These are phyloP conservation scores for Boletus pseudopeckii DNA, from an alignment of 768 basidiomycete species.

Conservation along the genomic window DNA sequence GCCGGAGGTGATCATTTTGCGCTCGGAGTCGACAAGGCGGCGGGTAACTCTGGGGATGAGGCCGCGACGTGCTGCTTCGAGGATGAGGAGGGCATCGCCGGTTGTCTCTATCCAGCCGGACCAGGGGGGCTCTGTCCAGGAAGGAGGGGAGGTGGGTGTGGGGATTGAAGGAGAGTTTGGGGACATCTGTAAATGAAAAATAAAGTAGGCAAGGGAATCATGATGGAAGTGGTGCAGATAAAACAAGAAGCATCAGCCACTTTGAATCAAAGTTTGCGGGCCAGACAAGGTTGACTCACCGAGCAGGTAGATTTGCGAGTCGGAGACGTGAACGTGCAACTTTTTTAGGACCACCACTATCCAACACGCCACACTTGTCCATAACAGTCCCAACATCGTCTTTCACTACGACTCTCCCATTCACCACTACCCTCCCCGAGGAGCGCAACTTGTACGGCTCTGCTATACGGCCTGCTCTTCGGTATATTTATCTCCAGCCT, in stretches of 20 bases:
- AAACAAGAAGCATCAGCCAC: conserved; percentile 17
- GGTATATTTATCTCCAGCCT: too few relatives aligned
- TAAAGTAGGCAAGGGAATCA: not conserved
- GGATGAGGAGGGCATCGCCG: conserved; percentile 91
- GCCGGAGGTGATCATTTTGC: conserved; percentile 89
- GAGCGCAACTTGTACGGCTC: too few relatives aligned
- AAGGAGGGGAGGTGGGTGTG: conserved; percentile 33
- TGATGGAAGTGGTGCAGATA: conserved; percentile 11
- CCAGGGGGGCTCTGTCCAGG: conserved; percentile 89
- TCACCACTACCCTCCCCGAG: too few relatives aligned
- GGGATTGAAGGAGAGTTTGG: conserved; percentile 27
- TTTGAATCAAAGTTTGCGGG: conserved; percentile 41
- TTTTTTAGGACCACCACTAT: conserved; percentile 29
- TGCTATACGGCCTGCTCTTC: too few relatives aligned
- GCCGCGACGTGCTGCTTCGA: conserved; percentile 88
- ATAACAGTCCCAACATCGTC: conserved; percentile 21
- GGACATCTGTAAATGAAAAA: conserved; percentile 17
- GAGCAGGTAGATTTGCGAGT: conserved; percentile 60
- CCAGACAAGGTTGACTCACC: conserved; percentile 70
- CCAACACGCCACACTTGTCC: conserved; percentile 32
- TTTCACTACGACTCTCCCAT: too few relatives aligned
- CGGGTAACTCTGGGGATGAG: conserved; percentile 91
- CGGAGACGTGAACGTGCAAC: conserved; percentile 42
- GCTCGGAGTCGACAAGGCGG: conserved; percentile 87
- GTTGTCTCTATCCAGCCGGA: conserved; percentile 95